Percentiles rank a stretch among this genome's conserved stretches.
Evolutionary conservation across 2,329 filamentous ascomycete genomes (phyloP).

Genomic region (Ophiostoma himal-ulmi): DNA sequence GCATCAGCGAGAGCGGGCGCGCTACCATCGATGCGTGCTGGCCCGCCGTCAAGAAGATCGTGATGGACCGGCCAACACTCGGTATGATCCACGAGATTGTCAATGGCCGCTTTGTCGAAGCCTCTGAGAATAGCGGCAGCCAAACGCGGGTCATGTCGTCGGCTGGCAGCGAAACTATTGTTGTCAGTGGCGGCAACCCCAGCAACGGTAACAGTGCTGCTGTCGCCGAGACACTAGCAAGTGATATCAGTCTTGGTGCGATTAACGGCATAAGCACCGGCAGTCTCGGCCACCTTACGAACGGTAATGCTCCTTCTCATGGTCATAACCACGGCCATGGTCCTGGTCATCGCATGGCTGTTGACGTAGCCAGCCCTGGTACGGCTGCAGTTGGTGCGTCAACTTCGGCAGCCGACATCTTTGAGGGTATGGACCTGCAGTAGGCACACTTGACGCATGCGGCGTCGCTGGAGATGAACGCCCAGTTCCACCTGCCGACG

Average conservation of each 20-base stretch:
- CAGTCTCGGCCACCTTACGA: neutral
- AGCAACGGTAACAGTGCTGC: neutral
- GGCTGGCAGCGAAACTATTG: neutral
- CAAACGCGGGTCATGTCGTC: neutral
- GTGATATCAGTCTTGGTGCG: neutral
- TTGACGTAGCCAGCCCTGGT: neutral
- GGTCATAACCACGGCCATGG: neutral
- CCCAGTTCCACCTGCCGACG: slow-evolving; percentile 4
- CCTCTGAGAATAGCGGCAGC: neutral
- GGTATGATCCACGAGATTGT: slow-evolving; percentile 27
- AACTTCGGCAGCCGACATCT: slow-evolving; percentile 2
- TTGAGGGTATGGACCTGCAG: slow-evolving; percentile 22
- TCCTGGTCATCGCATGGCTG: neutral
- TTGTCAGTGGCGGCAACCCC: neutral
- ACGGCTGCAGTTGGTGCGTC: neutral
- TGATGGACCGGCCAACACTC: slow-evolving; percentile 26
- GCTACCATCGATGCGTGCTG: slow-evolving; percentile 12
- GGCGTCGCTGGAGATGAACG: slow-evolving; percentile 11
- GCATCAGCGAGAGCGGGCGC: slow-evolving; percentile 18
- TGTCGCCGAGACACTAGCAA: neutral
- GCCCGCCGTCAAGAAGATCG: slow-evolving; percentile 18
- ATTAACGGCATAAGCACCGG: neutral
- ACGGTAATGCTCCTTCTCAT: neutral
- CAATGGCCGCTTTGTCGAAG: slow-evolving; percentile 19
- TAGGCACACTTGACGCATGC: slow-evolving; percentile 16